Base-by-base conservation (phyloP, 257 asterid genomes). In the Salvia splendens region DNA sequence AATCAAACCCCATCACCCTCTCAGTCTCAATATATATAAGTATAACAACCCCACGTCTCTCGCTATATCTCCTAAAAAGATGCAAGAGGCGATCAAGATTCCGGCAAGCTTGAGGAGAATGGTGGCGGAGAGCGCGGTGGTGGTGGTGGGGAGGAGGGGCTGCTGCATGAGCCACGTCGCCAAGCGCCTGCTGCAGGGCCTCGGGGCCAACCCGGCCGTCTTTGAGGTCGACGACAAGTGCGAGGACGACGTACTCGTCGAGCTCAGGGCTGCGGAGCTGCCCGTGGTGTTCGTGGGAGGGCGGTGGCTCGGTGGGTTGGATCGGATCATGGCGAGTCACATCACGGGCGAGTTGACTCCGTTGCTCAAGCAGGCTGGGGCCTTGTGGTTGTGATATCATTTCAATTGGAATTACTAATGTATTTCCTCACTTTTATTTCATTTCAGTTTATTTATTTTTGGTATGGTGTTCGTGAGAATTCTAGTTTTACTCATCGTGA, bases 281-380 rank as follows among this genome's bases (percentile, higher is more conserved):
- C 94, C 94, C 73, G 80, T 67, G 61, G 85, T 82, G 49, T 84
- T 84, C 67, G 72, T 84, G 41, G 91, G 95, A 1, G 95, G 95
- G 3, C 70, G 72, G 64, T 79, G 86, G 83, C 84, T 87, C 32
- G 88, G 95, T n/a, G 95, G 92, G 6, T 61, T 88, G 80, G 95
- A 88, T 65, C 73, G 90, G 85, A 52, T 85, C 67, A 79, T 85
- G 70, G 80, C 83, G 20, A 62, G 83, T 51, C 95, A 88, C 74
- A 85, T 85, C 40, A 80, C 80, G 2, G 95, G 89, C 40, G 95
- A 88, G 76, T 79, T 88, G 76, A 79, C 82, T 68, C 87, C 92
- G 5, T 49, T 75, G 40, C 68, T 87, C 73, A 87, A 82, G 64
- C 67, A 79, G 58, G 95, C 84, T 65, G 90, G 92, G 28, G 95